phyloP scores from a whole-genome alignment of 106 monocot genomes.

The Dendrobium huoshanense region DNA sequence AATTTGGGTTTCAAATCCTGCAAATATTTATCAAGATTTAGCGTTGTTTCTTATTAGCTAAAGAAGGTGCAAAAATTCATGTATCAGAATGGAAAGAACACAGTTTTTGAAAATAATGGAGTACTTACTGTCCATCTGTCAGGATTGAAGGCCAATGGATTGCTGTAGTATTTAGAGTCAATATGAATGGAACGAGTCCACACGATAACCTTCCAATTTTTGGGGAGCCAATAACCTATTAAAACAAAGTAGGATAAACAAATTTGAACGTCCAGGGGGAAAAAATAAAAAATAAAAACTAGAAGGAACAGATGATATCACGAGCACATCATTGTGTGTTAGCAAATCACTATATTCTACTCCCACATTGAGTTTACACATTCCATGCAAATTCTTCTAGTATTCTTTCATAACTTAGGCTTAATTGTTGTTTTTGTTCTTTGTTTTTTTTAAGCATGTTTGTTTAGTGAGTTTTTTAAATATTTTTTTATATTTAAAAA shows the following conservation, averaged over 20 bases:
- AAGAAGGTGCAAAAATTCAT: background rate
- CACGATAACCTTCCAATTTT: conserved; percentile 32
- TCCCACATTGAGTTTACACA: too few relatives aligned
- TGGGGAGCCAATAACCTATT: conserved; percentile 25
- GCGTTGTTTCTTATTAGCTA: background rate
- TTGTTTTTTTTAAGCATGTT: too few relatives aligned
- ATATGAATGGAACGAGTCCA: conserved; percentile 33
- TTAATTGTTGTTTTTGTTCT: too few relatives aligned
- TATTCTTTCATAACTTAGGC: too few relatives aligned
- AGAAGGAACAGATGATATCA: background rate
- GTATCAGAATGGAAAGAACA: background rate
- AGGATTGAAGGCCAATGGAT: conserved; percentile 37
- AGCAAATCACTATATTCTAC: too few relatives aligned
- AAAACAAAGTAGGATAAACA: background rate
- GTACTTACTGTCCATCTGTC: conserved; percentile 34
- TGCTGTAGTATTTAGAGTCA: conserved; percentile 21
- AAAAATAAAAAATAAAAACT: background rate
- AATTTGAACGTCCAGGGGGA: background rate
- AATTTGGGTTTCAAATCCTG: conserved; percentile 21
- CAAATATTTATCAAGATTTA: background rate
- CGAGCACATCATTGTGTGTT: background rate
- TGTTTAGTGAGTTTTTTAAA: too few relatives aligned
- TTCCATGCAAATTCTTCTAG: too few relatives aligned
- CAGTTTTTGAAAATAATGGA: background rate
- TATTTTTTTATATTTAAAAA: too few relatives aligned